phyloP scores from a whole-genome alignment of 2,329 filamentous ascomycete genomes.

The Diaporthe eres region DNA sequence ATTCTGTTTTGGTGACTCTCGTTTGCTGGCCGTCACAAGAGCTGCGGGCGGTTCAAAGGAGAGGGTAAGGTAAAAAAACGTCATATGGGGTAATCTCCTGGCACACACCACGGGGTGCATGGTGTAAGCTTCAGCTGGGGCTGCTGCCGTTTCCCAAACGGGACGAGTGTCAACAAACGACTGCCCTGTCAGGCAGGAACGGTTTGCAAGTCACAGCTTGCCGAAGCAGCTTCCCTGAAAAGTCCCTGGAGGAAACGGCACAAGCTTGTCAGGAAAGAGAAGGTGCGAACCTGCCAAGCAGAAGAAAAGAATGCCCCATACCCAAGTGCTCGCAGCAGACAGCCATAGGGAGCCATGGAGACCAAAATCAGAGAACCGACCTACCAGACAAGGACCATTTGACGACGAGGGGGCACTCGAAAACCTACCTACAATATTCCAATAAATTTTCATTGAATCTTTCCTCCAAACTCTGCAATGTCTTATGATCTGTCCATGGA shows the following conservation, averaged over 20 bases:
- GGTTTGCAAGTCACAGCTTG: not conserved
- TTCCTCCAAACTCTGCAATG: not conserved
- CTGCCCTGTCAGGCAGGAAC: not conserved
- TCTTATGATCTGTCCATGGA: not conserved
- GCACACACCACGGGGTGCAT: conserved; percentile 29
- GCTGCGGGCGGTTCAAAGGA: conserved; percentile 31
- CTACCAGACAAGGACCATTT: not conserved
- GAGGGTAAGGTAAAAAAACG: conserved; percentile 29
- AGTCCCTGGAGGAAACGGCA: not conserved
- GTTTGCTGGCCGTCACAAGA: conserved; percentile 4
- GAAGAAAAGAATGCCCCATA: not conserved
- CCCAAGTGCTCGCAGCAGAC: not conserved
- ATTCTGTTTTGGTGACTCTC: conserved; percentile 15
- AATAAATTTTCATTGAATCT: not conserved
- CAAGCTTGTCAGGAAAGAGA: not conserved
- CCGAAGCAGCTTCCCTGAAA: not conserved
- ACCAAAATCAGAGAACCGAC: not conserved
- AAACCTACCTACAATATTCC: too few species aligned
- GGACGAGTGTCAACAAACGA: conserved; percentile 10
- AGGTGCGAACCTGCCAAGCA: not conserved
- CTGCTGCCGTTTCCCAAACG: conserved; percentile 5
- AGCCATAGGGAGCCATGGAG: not conserved
- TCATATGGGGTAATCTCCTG: conserved; percentile 18
- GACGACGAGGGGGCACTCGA: not conserved
- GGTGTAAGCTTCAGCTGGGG: not conserved